Percentiles rank a stretch among this genome's conserved stretches.
Conservation (phyloP, 257 asterid genomes). For the Fraxinus americana region DNA sequence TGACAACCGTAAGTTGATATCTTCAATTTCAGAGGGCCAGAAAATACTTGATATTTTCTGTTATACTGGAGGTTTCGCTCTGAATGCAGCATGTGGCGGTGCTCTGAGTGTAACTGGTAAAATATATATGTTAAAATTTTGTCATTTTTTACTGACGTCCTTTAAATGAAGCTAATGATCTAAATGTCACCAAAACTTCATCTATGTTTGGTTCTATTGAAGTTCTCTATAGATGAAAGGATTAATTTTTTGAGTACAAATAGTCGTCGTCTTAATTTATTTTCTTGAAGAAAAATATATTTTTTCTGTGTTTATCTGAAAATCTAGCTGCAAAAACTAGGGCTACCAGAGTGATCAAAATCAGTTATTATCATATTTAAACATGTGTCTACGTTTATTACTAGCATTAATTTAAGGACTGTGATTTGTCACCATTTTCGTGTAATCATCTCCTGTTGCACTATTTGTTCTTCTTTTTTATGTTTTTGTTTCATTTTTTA, state of each 20-base stretch:
- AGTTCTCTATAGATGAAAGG: constrained; percentile 1
- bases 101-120: constrained; percentile 81
- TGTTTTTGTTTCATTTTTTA: too few relatives aligned
- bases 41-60: constrained; percentile 85
- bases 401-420: not conserved
- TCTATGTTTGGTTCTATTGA: not conserved
- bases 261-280: not conserved
- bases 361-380: not conserved
- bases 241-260: not conserved
- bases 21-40: constrained; percentile 74
- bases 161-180: not conserved
- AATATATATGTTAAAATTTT: not conserved
- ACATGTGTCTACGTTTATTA: not conserved
- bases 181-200: not conserved
- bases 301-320: not conserved
- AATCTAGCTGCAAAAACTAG: not conserved
- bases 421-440: not conserved
- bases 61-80: constrained; percentile 94
- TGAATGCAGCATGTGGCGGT: constrained; percentile 85
- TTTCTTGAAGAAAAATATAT: not conserved
- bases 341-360: not conserved
- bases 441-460: not conserved
- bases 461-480: too few relatives aligned
- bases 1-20: constrained; percentile 77
- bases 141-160: constrained; percentile 13